A percentile compares a stretch with the other conserved stretches of the same genome.
phyloP scores from a whole-genome alignment of 768 basidiomycete species.

The Naganishia friedmannii region DNA sequence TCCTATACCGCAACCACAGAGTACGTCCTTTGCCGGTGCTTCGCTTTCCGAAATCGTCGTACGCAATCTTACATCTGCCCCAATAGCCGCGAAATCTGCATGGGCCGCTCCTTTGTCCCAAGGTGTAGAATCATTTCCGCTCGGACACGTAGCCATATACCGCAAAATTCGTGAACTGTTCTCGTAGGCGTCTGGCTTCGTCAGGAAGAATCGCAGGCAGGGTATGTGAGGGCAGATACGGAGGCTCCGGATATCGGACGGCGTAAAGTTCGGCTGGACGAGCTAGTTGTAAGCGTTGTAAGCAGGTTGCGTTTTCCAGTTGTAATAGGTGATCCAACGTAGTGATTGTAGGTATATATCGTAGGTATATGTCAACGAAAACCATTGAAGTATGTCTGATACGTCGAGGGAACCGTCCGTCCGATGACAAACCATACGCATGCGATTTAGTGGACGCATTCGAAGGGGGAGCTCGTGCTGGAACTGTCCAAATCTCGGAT shows the following conservation, averaged over 20 bases:
- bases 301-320: neutral
- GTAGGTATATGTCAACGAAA: no score
- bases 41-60: neutral
- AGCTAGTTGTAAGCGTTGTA: neutral
- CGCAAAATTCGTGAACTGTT: constrained; percentile 7
- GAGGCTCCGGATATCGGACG: no score
- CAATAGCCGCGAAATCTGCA: neutral
- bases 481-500: no score
- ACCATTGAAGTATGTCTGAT: no score
- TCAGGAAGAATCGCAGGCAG: neutral
- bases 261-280: no score
- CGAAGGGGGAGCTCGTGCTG: no score
- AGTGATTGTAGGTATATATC: neutral
- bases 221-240: no score
- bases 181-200: neutral
- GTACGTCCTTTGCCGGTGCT: neutral
- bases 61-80: neutral
- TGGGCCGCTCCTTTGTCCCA: neutral
- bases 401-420: no score
- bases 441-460: no score
- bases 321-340: neutral
- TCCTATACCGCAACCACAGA: neutral
- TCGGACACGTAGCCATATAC: constrained; percentile 14
- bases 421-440: no score
- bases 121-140: neutral